Evolutionary conservation across 164 flowering plant genomes (phyloP).

Genomic region (Aristolochia contorta): DNA sequence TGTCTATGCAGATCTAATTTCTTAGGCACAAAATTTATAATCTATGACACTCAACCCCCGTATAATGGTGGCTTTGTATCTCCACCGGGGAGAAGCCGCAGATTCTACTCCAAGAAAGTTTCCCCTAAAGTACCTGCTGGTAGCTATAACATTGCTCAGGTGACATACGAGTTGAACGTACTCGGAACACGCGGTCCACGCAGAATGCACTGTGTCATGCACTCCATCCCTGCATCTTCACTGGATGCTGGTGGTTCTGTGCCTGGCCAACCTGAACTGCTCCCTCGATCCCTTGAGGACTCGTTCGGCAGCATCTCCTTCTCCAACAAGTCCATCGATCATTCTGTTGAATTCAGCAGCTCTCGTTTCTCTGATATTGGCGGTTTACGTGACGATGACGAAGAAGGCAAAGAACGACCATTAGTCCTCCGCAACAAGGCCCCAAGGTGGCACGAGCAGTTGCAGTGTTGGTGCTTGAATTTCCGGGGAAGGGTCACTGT

Average conservation of each 20-base stretch:
- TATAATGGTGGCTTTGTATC: conserved; percentile 35
- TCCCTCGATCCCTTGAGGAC: conserved; percentile 68
- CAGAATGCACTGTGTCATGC: conserved; percentile 77
- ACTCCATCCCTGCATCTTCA: conserved; percentile 70
- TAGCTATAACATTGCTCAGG: conserved; percentile 77
- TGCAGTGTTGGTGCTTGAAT: conserved; percentile 89
- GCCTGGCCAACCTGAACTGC: conserved; percentile 77
- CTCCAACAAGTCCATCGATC: conserved; percentile 62
- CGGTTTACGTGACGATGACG: conserved; percentile 42
- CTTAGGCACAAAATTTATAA: conserved; percentile 81
- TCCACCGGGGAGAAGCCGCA: conserved; percentile 61
- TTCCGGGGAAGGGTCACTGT: conserved; percentile 90
- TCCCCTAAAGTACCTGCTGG: conserved; percentile 85
- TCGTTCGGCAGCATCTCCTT: conserved; percentile 80
- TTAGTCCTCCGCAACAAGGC: conserved; percentile 75
- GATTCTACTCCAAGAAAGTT: conserved; percentile 75
- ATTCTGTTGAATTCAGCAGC: conserved; percentile 71
- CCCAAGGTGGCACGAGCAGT: conserved; percentile 92
- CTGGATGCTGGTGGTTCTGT: conserved; percentile 68
- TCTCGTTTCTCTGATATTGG: conserved; percentile 69
- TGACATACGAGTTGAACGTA: conserved; percentile 76
- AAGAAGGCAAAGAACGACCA: conserved; percentile 54
- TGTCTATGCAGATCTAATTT: conserved; percentile 65
- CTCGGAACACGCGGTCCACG: conserved; percentile 89
- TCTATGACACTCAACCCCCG: conserved; percentile 85